Conservation (phyloP, 176 grass and related monocot species). For the Luzula sylvatica region DNA sequence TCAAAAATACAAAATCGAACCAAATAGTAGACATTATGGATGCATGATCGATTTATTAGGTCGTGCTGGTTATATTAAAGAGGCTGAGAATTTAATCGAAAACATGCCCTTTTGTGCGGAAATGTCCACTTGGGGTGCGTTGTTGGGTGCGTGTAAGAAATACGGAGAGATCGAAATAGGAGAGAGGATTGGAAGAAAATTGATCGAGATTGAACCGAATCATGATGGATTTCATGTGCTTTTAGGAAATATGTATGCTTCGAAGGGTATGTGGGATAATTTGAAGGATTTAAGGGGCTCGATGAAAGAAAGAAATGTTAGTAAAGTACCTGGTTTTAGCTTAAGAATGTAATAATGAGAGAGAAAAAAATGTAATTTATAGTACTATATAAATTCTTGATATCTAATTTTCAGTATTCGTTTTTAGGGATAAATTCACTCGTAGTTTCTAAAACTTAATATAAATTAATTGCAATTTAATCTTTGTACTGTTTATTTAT, state of each 20-base stretch:
- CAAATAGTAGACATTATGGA: conserved; percentile 71
- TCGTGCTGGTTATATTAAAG: conserved; percentile 65
- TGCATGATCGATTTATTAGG: conserved; percentile 97
- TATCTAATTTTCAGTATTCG: no score
- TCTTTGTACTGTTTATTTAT: no score
- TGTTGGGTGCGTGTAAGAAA: conserved; percentile 77
- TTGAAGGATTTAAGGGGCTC: conserved; percentile 56
- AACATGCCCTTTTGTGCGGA: conserved; percentile 78
- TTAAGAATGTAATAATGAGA: conserved; percentile 3
- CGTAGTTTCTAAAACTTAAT: no score
- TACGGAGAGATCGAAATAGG: conserved; percentile 63
- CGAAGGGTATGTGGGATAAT: conserved; percentile 63
- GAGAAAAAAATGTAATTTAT: no score
- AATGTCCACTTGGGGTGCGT: conserved; percentile 74
- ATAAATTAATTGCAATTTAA: no score
- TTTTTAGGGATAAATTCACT: no score
- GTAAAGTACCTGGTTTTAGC: conserved; percentile 55
- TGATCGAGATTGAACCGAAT: conserved; percentile 54
- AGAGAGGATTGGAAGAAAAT: conserved; percentile 57
- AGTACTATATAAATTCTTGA: no score
- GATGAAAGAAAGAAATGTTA: conserved; percentile 51
- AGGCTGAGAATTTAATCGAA: conserved; percentile 63
- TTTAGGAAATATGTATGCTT: conserved; percentile 84
- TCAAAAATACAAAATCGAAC: conserved; percentile 48
- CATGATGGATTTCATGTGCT: conserved; percentile 81